Conservation (phyloP, 2,329 filamentous ascomycete genomes). For the Fusarium sp. region DNA sequence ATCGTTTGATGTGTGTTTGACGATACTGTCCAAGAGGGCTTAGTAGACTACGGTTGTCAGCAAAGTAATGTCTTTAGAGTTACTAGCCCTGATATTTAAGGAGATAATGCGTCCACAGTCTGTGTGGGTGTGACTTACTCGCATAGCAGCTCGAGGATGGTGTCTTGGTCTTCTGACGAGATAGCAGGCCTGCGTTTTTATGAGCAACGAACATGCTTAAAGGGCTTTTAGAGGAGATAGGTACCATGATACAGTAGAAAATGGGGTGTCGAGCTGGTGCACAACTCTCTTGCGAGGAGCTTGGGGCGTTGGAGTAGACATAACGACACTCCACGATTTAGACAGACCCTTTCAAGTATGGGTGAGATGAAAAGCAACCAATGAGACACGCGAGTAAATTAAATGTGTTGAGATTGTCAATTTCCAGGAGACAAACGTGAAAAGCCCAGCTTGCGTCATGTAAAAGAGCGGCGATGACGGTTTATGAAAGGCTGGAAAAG, state of each 20-base stretch:
- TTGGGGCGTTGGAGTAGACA: conserved; percentile 47
- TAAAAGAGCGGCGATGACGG: neutral
- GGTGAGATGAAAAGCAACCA: too few relatives aligned
- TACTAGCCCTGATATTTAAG: neutral
- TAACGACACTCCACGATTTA: conserved; percentile 20
- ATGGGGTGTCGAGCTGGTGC: conserved; percentile 77
- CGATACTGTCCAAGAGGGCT: conserved; percentile 75
- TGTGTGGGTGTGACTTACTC: conserved; percentile 62
- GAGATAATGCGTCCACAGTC: neutral
- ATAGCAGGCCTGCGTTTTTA: conserved; percentile 70
- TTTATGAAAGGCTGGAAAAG: conserved; percentile 12
- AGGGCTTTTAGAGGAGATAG: neutral
- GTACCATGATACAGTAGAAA: conserved; percentile 73
- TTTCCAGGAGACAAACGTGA: neutral
- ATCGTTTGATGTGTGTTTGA: conserved; percentile 65
- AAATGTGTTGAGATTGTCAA: neutral
- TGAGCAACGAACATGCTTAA: conserved; percentile 10
- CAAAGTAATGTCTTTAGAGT: conserved; percentile 5
- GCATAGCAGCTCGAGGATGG: conserved; percentile 77
- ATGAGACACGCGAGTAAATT: neutral
- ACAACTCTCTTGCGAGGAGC: conserved; percentile 68
- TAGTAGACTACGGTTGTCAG: conserved; percentile 65
- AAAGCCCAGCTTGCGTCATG: neutral
- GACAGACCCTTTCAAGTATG: neutral
- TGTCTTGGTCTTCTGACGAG: conserved; percentile 70